Conservation (phyloP, 108 stramenopile genomes). For the Epithemia pelagica region DNA sequence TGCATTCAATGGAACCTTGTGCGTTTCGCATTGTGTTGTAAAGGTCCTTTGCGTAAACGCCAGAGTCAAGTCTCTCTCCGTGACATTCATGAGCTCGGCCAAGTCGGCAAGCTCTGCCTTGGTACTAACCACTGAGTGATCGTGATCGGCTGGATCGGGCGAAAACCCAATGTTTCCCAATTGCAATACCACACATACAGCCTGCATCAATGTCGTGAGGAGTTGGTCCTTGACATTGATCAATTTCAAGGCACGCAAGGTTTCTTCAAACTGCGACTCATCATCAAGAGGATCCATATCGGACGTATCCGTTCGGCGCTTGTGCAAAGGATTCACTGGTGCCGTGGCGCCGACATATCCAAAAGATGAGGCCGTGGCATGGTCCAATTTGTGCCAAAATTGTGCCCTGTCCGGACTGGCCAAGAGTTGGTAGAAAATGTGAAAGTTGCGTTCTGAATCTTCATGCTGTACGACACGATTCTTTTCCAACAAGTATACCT, state of each 20-base stretch:
- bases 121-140: slow-evolving; percentile 54
- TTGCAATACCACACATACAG: slow-evolving; percentile 73
- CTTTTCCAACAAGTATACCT: slow-evolving; percentile 95
- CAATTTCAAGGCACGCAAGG: slow-evolving; percentile 50
- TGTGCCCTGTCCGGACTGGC: slow-evolving; percentile 58
- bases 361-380: slow-evolving; percentile 38
- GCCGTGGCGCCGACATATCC: slow-evolving; percentile 40
- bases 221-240: slow-evolving; percentile 56
- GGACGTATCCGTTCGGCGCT: slow-evolving; percentile 9
- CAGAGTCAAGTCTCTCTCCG: slow-evolving; percentile 27
- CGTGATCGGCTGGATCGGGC: slow-evolving; percentile 48
- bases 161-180: slow-evolving; percentile 84
- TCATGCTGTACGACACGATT: slow-evolving; percentile 69
- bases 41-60: slow-evolving; percentile 77
- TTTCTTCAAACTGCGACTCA: slow-evolving; percentile 54
- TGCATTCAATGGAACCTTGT: slow-evolving; percentile 65
- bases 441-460: slow-evolving; percentile 93
- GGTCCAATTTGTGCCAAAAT: slow-evolving; percentile 65
- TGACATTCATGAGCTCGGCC: slow-evolving; percentile 64
- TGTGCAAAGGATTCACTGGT: too few species aligned
- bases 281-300: slow-evolving; percentile 37
- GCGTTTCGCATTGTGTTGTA: slow-evolving; percentile 63
- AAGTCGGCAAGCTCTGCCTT: slow-evolving; percentile 52
- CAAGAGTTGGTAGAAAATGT: slow-evolving; percentile 94
- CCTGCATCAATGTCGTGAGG: slow-evolving; percentile 48